Evolutionary conservation across 306 rosid species (phyloP), one percentile per base, ranked within the genome.

Genomic region (Bauhinia variegata): DNA sequence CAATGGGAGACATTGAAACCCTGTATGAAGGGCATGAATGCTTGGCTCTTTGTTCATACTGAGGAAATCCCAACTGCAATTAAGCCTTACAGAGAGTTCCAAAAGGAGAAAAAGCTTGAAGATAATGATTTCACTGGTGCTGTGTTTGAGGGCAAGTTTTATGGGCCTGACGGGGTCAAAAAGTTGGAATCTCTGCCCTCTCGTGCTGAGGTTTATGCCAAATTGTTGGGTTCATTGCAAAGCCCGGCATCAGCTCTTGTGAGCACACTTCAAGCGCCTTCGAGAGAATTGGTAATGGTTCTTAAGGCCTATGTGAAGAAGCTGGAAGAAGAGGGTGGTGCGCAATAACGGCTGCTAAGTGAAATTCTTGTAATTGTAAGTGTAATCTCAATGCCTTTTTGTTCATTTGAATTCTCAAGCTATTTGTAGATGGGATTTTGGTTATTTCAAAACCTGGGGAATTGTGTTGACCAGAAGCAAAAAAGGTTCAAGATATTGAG

Each of bases 11-110:
- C 75, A 0, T 64, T 93, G 33, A 88, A 84, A 41, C 98, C 98
- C 6, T 93, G 98, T 52, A 89, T 93, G 98, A 93, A 64, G 57
- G 98, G 98, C 2, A 92, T 92, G 98, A 93, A 93, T 30, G 93
- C 79, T 7, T 92, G 98, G 98, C 78, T 93, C 14, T 93, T 93
- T 30, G 91, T 93, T n/a, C 98, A 89, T 71, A 75, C 86, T 3
- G 97, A 93, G 75, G 98, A 93, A 64, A 89, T 93, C 11, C 98
- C 97, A 0, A 53, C 89, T 0, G 95, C 98, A 1, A 69, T 93
- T 41, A 93, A 93, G 18, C 98, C 98, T 4, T 89, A 84, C 28
- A 69, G 98, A 70, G 85, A 81, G 2, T 93, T 89, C 59, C 98
- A 93, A 86, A 89, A 80, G 80, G 96, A 89, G 83, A 75, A 68